Percentiles rank a stretch among this genome's conserved stretches.
Conservation (phyloP, 495 filamentous ascomycete genomes). For the Geoglossum glabrum region DNA sequence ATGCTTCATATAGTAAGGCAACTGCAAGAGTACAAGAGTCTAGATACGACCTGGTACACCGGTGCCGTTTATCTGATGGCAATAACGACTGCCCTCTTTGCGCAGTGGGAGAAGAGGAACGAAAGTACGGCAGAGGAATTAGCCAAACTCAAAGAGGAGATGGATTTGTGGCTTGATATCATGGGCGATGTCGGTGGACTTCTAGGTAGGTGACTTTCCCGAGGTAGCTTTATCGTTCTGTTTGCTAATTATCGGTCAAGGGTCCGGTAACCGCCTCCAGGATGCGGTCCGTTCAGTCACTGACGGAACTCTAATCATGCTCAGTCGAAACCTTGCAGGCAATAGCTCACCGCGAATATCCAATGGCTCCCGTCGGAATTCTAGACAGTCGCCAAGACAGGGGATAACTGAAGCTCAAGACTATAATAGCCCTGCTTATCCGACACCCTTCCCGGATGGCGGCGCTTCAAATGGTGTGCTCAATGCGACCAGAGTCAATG, state of each 20-base stretch:
- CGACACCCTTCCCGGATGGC: neutral
- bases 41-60: constrained; percentile 73
- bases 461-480: neutral
- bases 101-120: constrained; percentile 41
- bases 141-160: constrained; percentile 36
- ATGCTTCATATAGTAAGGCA: constrained; percentile 39
- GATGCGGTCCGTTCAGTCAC: constrained; percentile 16
- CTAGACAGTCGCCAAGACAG: neutral
- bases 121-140: constrained; percentile 34
- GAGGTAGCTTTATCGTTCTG: neutral
- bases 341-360: constrained; percentile 1
- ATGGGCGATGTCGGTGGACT: constrained; percentile 42
- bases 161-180: constrained; percentile 46
- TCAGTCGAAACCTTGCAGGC: constrained; percentile 14
- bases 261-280: constrained; percentile 19
- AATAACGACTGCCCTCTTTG: constrained; percentile 52
- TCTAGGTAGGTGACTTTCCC: constrained; percentile 28
- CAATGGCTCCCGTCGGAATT: neutral
- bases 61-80: constrained; percentile 49
- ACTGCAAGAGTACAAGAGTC: constrained; percentile 38
- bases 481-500: constrained; percentile 1
- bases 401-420: neutral
- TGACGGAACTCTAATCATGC: constrained; percentile 12
- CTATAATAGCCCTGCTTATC: neutral
- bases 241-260: constrained; percentile 10